Percentiles rank a stretch among this genome's conserved stretches.
phyloP scores from a whole-genome alignment of 441 rosid species.

The Populus hybrid region DNA sequence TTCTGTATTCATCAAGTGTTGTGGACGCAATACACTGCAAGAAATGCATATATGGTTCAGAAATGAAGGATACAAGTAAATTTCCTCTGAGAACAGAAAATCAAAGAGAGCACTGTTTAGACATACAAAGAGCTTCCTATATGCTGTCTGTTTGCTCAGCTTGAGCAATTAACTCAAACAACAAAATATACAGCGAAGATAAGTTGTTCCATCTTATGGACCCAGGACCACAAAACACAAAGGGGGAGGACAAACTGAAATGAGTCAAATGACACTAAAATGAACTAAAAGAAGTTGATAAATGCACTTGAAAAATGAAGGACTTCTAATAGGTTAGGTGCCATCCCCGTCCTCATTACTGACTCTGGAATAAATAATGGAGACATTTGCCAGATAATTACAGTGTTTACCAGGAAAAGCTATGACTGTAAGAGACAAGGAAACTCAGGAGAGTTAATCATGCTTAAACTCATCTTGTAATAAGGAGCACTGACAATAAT shows the following conservation, averaged over 20 bases:
- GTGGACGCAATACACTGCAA: conserved; percentile 95
- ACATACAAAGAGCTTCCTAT: background rate
- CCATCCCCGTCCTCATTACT: background rate
- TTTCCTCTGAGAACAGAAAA: background rate
- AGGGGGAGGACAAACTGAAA: background rate
- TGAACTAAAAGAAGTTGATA: background rate
- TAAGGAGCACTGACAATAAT: background rate
- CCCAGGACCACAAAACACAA: background rate
- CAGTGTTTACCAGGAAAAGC: background rate
- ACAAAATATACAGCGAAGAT: background rate
- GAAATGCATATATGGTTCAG: conserved; percentile 5
- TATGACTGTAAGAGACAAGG: background rate
- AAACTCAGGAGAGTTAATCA: background rate
- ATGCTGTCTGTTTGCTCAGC: background rate
- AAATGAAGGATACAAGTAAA: background rate
- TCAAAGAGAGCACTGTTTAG: background rate
- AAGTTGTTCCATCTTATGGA: background rate
- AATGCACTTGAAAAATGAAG: background rate
- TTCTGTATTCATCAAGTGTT: conserved; percentile 82
- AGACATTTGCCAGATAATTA: background rate
- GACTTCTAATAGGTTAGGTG: background rate
- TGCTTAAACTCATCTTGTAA: background rate
- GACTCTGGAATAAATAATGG: background rate
- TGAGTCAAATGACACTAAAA: background rate
- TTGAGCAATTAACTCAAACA: background rate